Percentiles rank a stretch among this genome's conserved stretches.
phyloP scores from a whole-genome alignment of 73 alveolate species.

The Paramecium tetraurelia region DNA sequence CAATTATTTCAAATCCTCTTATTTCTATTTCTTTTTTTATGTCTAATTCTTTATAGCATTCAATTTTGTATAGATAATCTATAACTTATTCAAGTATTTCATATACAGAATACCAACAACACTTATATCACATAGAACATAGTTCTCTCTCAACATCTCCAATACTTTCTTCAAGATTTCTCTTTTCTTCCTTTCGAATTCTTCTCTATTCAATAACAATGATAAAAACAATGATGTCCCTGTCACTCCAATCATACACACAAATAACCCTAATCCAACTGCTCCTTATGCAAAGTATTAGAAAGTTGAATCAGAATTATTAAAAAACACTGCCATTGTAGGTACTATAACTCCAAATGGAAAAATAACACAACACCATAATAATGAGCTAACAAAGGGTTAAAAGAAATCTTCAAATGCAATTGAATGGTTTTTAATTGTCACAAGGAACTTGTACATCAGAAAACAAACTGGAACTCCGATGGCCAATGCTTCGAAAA shows the following conservation, averaged over 20 bases:
- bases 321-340: neutral
- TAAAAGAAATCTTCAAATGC: neutral
- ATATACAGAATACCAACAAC: neutral
- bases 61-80: neutral
- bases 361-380: constrained; percentile 40
- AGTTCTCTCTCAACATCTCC: neutral
- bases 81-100: neutral
- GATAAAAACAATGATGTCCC: constrained; percentile 1
- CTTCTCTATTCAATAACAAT: constrained; percentile 17
- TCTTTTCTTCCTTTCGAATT: constrained; percentile 31
- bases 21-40: neutral
- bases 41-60: neutral
- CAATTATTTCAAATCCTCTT: neutral
- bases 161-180: neutral
- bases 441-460: neutral
- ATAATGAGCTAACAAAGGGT: constrained; percentile 2
- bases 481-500: neutral
- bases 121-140: neutral
- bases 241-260: constrained; percentile 37
- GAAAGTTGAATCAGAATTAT: neutral
- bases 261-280: neutral
- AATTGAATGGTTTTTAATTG: neutral
- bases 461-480: constrained; percentile 2
- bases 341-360: constrained; percentile 48
- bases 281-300: constrained; percentile 29